Evolutionary conservation across 768 basidiomycete genomes (phyloP).

Genomic region (Trametes gibbosa): DNA sequence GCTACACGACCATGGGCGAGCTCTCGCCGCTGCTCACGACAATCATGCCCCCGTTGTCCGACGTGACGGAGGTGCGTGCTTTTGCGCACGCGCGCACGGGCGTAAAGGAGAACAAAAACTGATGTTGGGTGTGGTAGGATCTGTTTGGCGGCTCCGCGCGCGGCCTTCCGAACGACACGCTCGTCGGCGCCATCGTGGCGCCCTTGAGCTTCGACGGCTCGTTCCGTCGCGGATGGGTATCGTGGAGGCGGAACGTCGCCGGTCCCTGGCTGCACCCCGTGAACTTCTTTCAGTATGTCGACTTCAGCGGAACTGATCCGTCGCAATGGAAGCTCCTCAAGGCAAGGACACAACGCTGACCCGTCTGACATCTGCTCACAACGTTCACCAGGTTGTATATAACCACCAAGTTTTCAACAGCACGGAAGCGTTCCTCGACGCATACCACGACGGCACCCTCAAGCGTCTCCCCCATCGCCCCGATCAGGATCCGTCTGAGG

Average conservation of each 20-base stretch:
- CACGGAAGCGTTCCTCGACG: conserved; percentile 47
- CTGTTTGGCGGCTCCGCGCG: conserved; percentile 45
- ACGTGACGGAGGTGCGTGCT: conserved; percentile 40
- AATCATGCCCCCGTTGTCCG: conserved; percentile 37
- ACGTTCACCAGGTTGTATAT: conserved; percentile 45
- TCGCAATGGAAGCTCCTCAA: conserved; percentile 51
- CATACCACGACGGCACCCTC: conserved; percentile 53
- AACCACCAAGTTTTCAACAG: conserved; percentile 55
- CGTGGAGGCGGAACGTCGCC: conserved; percentile 47
- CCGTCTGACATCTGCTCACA: not conserved
- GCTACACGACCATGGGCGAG: conserved; percentile 32
- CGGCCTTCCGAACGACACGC: conserved; percentile 47
- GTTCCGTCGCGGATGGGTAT: conserved; percentile 55
- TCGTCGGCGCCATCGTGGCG: conserved; percentile 43
- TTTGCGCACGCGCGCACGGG: not conserved
- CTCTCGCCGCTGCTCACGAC: conserved; percentile 32
- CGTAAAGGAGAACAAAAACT: too few relatives aligned
- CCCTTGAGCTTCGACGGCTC: conserved; percentile 61
- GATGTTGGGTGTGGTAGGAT: conserved; percentile 33
- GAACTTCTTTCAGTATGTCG: conserved; percentile 56
- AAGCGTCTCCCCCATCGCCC: conserved; percentile 36
- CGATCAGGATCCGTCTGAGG: conserved; percentile 25
- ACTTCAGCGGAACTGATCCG: conserved; percentile 52
- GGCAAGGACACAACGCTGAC: conserved; percentile 25
- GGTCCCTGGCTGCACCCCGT: conserved; percentile 55